phyloP scores from a whole-genome alignment of 352 stramenopile species.

The Sclerospora graminicola region DNA sequence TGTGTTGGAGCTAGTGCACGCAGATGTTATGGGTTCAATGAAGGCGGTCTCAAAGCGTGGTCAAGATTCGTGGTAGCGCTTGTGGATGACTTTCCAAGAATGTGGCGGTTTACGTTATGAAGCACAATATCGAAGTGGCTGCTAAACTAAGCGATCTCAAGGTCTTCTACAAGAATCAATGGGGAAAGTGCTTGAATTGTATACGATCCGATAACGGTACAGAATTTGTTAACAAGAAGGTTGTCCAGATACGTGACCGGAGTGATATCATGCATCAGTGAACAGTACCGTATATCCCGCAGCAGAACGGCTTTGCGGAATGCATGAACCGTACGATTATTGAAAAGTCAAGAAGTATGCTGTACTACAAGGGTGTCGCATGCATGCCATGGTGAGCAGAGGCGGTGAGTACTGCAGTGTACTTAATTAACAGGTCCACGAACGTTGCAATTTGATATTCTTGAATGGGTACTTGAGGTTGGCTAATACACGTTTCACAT shows the following conservation, averaged over 20 bases:
- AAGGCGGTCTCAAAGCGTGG: neutral
- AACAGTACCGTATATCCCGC: neutral
- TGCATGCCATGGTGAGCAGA: neutral
- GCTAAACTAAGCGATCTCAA: too few species aligned
- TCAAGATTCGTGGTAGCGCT: neutral
- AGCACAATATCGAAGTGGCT: too few species aligned
- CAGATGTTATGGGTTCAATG: neutral
- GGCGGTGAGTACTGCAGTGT: neutral
- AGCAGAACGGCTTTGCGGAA: constrained; percentile 1
- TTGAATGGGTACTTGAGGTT: too few species aligned
- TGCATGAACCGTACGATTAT: neutral
- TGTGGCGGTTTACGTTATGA: too few species aligned
- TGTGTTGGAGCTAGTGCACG: neutral
- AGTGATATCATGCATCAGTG: constrained; percentile 3
- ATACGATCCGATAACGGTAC: too few species aligned
- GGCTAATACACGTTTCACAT: too few species aligned
- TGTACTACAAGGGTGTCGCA: neutral
- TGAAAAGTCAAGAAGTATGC: neutral
- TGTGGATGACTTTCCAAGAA: neutral
- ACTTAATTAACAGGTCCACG: neutral
- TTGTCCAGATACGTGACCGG: neutral
- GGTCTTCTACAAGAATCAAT: too few species aligned
- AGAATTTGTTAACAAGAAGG: neutral
- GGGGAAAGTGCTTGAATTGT: too few species aligned
- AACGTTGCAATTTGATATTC: neutral